Evolutionary conservation across 2,329 filamentous ascomycete genomes (phyloP), one percentile per base, ranked within the genome.

Genomic region (Sphaerulina populicola): DNA sequence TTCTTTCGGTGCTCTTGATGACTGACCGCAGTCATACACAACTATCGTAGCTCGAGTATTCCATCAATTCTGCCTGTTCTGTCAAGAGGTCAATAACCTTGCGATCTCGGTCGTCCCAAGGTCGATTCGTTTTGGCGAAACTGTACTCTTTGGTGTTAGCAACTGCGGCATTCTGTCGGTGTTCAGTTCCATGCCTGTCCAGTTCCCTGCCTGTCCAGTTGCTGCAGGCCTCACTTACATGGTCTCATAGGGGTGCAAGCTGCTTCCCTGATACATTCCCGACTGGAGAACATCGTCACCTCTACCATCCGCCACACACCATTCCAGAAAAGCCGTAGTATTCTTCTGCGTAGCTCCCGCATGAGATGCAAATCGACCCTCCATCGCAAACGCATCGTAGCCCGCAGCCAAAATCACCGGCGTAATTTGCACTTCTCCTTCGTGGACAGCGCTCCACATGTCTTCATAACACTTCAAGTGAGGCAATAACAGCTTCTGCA

Each of bases 11-110:
- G 6, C 31, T 35, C 31, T 9, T 11, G 40, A 1, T 30, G 21
- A 11, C 23, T 30, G 21, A 11, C 23, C 10, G 1, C 8, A 8
- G 1, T 37, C 30, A 49, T 42, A n/a, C 12, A 27, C 46, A 49
- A 15, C 14, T 40, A 45, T 57, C 53, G 30, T 56, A 57, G 37
- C 55, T 57, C 14, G 55, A 57, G 39, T 57, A 57, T 1, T 35
- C 40, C 31, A 45, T 30, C 33, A 52, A 3, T 10, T 57, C 53
- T 3, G 46, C 55, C 40, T 55, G 53, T 36, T 57, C 51, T 11
- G 55, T 53, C 33, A 57, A 31, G 2, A 56, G 6, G 23, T 57
- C 50, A n/a, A 56, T 57, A 1, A 44, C 44, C 36, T 30, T 48
- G 1, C 44, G 49, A 33, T 57, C 55, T 9, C 45, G 43, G 2